phyloP scores from a whole-genome alignment of 176 grass and related monocot genomes.

The Panicum miliaceum region DNA sequence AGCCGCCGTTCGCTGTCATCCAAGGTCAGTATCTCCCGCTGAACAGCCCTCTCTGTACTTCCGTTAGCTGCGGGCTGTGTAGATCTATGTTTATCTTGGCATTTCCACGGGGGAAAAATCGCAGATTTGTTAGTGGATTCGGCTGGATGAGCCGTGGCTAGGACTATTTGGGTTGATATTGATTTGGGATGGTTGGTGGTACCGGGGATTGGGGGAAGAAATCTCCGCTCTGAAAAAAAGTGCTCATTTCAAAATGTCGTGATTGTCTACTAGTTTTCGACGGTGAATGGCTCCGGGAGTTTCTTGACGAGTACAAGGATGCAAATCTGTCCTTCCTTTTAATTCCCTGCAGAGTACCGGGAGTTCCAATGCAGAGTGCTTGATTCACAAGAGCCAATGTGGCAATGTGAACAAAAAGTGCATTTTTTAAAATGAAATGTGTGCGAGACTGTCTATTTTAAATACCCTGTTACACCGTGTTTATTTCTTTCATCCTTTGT shows the following conservation, averaged over 20 bases:
- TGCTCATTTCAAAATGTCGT: background rate
- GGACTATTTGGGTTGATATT: background rate
- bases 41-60: background rate
- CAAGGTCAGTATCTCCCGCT: background rate
- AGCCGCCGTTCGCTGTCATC: background rate
- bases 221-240: background rate
- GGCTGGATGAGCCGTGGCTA: background rate
- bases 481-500: background rate
- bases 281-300: background rate
- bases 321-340: background rate
- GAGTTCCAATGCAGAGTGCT: background rate
- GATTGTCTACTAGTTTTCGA: background rate
- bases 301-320: background rate
- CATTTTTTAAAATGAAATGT: background rate
- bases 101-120: background rate
- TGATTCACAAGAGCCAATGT: background rate
- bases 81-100: constrained; percentile 26
- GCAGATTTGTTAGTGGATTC: background rate
- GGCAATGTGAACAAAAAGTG: background rate
- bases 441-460: background rate
- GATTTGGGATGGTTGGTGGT: background rate
- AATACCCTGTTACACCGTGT: background rate
- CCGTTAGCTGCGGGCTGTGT: background rate
- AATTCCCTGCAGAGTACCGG: background rate
- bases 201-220: background rate